Conservation (phyloP, 2,329 filamentous ascomycete genomes). For the Myriangium duriaei region DNA sequence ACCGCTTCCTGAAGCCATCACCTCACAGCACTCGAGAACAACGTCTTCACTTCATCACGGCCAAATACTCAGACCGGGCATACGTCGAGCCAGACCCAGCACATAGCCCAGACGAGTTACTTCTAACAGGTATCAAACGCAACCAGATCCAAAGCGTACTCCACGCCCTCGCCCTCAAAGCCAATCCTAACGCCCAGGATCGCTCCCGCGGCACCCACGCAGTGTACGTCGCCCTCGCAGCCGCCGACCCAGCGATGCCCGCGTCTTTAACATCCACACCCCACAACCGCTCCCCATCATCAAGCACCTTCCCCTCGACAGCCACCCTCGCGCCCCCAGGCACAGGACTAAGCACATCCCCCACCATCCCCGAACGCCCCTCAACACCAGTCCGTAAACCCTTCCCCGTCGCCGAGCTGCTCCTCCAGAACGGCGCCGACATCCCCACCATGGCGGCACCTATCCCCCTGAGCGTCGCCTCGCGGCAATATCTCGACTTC, state of each 20-base stretch:
- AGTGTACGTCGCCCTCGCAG: slow-evolving; percentile 80
- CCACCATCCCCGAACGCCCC: slow-evolving; percentile 25
- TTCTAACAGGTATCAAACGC: slow-evolving; percentile 86
- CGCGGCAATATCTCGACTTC: slow-evolving; percentile 74
- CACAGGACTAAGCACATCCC: slow-evolving; percentile 25
- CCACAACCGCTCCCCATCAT: slow-evolving; percentile 36
- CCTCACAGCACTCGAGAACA: slow-evolving; percentile 77
- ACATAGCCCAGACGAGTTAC: slow-evolving; percentile 65
- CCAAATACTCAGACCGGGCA: slow-evolving; percentile 78
- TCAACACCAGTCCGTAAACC: slow-evolving; percentile 37
- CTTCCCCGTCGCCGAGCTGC: slow-evolving; percentile 80
- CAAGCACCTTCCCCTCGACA: slow-evolving; percentile 8
- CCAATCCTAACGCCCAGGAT: slow-evolving; percentile 77
- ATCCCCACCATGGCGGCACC: slow-evolving; percentile 64
- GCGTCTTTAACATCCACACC: slow-evolving; percentile 27
- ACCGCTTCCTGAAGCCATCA: slow-evolving; percentile 58
- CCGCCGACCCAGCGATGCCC: slow-evolving; percentile 80
- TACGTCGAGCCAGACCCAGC: slow-evolving; percentile 62
- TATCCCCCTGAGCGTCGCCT: slow-evolving; percentile 70
- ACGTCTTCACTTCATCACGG: slow-evolving; percentile 84
- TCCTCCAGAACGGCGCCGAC: slow-evolving; percentile 88
- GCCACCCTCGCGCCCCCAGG: slow-evolving; percentile 17
- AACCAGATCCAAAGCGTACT: slow-evolving; percentile 92
- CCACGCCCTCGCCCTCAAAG: slow-evolving; percentile 74
- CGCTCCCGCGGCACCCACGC: slow-evolving; percentile 78